These are phyloP conservation scores for Cyberlindnera petersonii DNA, from an alignment of 805 yeast species.

Conservation along the genomic window DNA sequence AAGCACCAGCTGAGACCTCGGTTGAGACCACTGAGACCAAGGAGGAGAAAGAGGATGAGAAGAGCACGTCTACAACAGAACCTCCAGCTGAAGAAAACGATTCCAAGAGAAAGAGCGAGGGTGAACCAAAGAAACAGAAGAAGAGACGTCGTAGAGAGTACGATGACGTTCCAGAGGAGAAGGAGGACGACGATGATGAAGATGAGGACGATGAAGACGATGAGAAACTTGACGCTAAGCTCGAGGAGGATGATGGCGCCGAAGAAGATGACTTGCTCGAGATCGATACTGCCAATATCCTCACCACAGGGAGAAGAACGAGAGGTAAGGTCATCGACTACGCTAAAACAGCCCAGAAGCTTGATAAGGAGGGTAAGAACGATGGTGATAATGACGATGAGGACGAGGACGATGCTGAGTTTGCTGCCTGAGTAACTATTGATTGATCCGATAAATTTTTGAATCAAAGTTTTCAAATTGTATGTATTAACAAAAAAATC, in stretches of 20 bases:
- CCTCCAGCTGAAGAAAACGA: no score
- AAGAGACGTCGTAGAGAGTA: conserved; percentile 57
- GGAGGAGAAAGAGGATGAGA: conserved; percentile 2
- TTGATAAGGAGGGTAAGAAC: conserved; percentile 38
- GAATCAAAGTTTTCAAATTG: no score
- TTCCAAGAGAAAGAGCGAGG: conserved; percentile 26
- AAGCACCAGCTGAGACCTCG: conserved; percentile 8
- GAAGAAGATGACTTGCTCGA: conserved; percentile 78
- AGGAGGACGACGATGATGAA: conserved; percentile 44
- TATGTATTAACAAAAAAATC: no score
- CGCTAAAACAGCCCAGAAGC: conserved; percentile 70
- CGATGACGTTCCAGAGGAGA: conserved; percentile 58
- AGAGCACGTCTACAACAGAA: conserved; percentile 7
- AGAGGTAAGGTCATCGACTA: conserved; percentile 87
- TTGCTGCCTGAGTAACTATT: conserved; percentile 17
- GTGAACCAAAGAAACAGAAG: conserved; percentile 37
- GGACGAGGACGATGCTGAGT: conserved; percentile 45
- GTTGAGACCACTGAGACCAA: conserved; percentile 1
- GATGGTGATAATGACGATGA: conserved; percentile 38
- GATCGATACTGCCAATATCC: conserved; percentile 79
- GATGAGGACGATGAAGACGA: conserved; percentile 44
- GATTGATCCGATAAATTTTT: no score
- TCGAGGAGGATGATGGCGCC: conserved; percentile 51
- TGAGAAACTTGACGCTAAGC: conserved; percentile 42
- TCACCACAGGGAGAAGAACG: conserved; percentile 82